Base-by-base conservation (phyloP, 108 stramenopile species). In the Nitzschia sp. region DNA sequence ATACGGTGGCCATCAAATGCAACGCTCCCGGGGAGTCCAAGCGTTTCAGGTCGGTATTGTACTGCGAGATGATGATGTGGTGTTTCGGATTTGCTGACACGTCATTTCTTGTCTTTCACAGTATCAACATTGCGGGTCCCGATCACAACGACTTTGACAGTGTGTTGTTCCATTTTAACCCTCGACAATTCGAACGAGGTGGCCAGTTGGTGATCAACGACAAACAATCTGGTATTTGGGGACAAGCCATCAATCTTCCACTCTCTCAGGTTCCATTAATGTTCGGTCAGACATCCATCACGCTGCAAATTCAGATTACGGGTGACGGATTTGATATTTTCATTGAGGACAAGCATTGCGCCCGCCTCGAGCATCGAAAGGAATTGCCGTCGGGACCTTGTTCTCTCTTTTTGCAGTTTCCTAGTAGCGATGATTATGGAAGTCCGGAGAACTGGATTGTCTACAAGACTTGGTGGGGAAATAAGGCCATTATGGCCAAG, bases 1-100 rank as follows among this genome's bases (percentile, higher is more conserved):
- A 95, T 66, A 92, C 94, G 0, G n/a, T 95, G n/a, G 89, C 86
- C 0, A 82, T 95, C 57, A 95, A 92, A 66, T 95, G 91, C 57
- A 77, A 69, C 42, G 89, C 82, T 8, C 94, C 94, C 3, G 67
- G 72, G 3, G 86, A 90, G 11, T 90, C 89, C 13, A 74, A 72
- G 29, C 84, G 94, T 25, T 95, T 95, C 71, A 82, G 60, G 61
- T 70, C 13, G 48, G 69, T 59, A 34, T 2, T 45, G 9, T 9
- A 1, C 1, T 68, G 55, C 45, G 9, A 5, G 42, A 15, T 3
- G 28, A 18, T 45, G 35, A 42, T 51, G 21, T 53, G 30, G 0
- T 66, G 9, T 1, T 2, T 54, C n/a, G 15, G 6, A 3, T 57
- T 25, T 46, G 25, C 55, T 57, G 0, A 2, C 8, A 26, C 53